Conservation (phyloP, 257 asterid genomes). For the Ilex asprella region DNA sequence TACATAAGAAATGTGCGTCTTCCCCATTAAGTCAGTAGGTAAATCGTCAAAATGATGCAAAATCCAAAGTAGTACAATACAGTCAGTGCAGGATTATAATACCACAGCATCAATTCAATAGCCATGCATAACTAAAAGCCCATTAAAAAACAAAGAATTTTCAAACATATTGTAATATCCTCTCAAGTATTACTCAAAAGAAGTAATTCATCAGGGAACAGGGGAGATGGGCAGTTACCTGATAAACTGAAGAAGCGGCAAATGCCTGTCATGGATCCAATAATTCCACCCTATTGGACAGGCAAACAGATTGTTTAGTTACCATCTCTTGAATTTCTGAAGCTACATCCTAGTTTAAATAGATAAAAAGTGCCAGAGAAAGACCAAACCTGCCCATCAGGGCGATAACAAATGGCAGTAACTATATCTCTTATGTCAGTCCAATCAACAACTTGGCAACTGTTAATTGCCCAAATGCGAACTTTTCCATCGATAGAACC, state of each 20-base stretch:
- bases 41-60: too few species aligned
- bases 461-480: slow-evolving; percentile 2
- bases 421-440: background rate
- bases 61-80: too few species aligned
- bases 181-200: too few species aligned
- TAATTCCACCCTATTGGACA: slow-evolving; percentile 61
- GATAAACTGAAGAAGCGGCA: slow-evolving; percentile 62
- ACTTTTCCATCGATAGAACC: slow-evolving; percentile 2
- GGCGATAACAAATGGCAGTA: background rate
- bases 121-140: too few species aligned
- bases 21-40: too few species aligned
- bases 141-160: too few species aligned
- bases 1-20: too few species aligned
- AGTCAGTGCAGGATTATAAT: too few species aligned
- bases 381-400: background rate
- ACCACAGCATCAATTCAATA: too few species aligned
- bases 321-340: background rate
- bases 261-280: slow-evolving; percentile 70
- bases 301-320: slow-evolving; percentile 6
- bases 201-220: too few species aligned
- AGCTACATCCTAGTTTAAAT: background rate
- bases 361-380: background rate
- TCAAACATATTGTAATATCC: too few species aligned
- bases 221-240: slow-evolving; percentile 29
- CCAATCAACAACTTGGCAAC: slow-evolving; percentile 1